These are phyloP conservation scores for Croton laevigatus DNA, from an alignment of 441 rosid species.

Conservation along the genomic window DNA sequence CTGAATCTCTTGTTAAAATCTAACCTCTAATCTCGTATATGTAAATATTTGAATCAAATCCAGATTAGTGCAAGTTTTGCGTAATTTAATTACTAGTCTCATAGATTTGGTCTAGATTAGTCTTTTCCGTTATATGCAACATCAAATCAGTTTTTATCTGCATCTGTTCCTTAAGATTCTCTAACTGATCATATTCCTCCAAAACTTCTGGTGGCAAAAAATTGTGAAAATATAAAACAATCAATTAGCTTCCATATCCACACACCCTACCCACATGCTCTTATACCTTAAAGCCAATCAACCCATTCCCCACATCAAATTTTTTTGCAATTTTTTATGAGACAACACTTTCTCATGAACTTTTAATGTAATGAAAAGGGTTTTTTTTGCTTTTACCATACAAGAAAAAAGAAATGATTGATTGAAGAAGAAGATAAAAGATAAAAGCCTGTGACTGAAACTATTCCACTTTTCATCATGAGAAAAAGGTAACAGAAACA, in stretches of 20 bases:
- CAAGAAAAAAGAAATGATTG: conserved; percentile 16
- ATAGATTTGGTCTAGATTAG: too few relatives aligned
- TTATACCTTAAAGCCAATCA: conserved; percentile 15
- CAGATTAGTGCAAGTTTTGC: too few relatives aligned
- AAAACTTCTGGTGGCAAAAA: background rate
- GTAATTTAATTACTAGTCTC: too few relatives aligned
- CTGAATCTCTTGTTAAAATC: background rate
- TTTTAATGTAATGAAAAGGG: conserved; percentile 16
- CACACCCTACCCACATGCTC: conserved; percentile 29
- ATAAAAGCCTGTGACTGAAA: conserved; percentile 25
- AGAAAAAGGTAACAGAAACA: conserved; percentile 11
- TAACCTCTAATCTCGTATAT: background rate
- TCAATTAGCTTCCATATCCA: conserved; percentile 4
- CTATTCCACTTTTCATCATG: conserved; percentile 18
- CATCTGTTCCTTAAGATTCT: conserved; percentile 8
- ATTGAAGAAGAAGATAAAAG: background rate
- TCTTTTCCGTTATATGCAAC: conserved; percentile 13
- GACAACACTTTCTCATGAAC: conserved; percentile 22
- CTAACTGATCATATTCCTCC: conserved; percentile 6
- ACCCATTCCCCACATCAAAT: conserved; percentile 17
- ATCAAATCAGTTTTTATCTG: conserved; percentile 6
- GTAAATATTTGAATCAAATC: background rate
- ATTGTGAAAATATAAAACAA: background rate
- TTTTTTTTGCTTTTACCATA: conserved; percentile 27
- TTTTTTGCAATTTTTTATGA: conserved; percentile 5